Base-by-base conservation (phyloP, 2,329 filamentous ascomycete species). In the Cladophialophora exuberans region DNA sequence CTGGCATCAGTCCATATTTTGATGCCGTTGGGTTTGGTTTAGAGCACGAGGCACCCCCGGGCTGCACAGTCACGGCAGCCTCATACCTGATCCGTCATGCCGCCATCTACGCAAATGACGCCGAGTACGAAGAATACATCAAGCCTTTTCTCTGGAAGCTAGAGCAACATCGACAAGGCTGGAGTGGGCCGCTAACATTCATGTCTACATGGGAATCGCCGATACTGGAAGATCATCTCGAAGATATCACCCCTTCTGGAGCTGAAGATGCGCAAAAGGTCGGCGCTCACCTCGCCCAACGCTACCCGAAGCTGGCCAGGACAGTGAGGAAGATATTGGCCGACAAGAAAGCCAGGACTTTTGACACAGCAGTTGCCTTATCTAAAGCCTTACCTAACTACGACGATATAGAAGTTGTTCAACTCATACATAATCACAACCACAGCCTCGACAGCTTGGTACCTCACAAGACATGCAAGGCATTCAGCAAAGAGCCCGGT, bases 131-230 rank as follows among this genome's bases (percentile, higher is more conserved):
- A 48, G 39, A 57, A 30, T 62, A 55, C 28, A 62, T 62, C 54
- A 62, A 60, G 44, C 59, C 59, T 10, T 57, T 62, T 31, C 44
- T 62, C 3, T 57, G 50, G 48, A 60, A 62, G 51, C 59, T 60
- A 17, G 59, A 62, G 41, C 45, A 58, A 36, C 53, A 62, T 41
- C 39, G 59, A 18, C 35, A 52, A 3, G 59, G 57, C 7, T 62
- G 55, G 44, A 55, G 53, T 22, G 59, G 59, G 5, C 51, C 53
- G 3, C 46, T 62, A 3, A 54, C 52, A 20, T 62, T 62, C 33
- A 56, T 62, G 52, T 51, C 52, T 6, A 47, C 22, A 20, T 62
- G 59, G 59, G 54, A 56, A 2, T 62, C 59, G 2, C 59, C 59
- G 3, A 62, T 62, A 11, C 46, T 57, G 26, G 59, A 62, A 31